Evolutionary conservation across 306 rosid genomes (phyloP).

Genomic region (Rosa chinensis): DNA sequence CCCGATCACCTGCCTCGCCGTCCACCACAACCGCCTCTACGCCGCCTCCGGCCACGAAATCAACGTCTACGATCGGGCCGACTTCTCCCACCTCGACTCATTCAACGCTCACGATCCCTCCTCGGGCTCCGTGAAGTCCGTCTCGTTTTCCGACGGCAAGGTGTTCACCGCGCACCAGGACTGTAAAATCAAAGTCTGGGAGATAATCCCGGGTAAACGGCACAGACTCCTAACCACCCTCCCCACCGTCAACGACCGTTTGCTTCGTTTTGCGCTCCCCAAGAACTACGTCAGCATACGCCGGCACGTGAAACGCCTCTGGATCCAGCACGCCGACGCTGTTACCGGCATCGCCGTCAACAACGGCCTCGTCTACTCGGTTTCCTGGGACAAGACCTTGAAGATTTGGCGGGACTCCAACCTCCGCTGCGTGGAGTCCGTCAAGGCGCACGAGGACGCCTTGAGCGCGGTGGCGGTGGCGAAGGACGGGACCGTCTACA

Average conservation of each 20-base stretch:
- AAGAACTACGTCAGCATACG: conserved; percentile 67
- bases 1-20: conserved; percentile 67
- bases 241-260: conserved; percentile 72
- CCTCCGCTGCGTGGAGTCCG: conserved; percentile 68
- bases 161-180: conserved; percentile 82
- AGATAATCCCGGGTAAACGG: conserved; percentile 6
- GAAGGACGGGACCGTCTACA: conserved; percentile 66
- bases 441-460: conserved; percentile 87
- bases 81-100: conserved; percentile 30
- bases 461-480: conserved; percentile 79
- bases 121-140: conserved; percentile 70
- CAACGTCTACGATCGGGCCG: conserved; percentile 60
- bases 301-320: conserved; percentile 67
- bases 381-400: conserved; percentile 84
- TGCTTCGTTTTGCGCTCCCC: conserved; percentile 65
- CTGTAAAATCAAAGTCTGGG: conserved; percentile 78
- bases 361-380: conserved; percentile 64
- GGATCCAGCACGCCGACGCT: conserved; percentile 92
- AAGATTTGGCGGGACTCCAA: conserved; percentile 73
- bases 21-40: conserved; percentile 55
- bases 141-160: conserved; percentile 40
- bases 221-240: conserved; percentile 48
- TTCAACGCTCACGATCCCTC: conserved; percentile 43
- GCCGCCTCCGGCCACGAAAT: conserved; percentile 60
- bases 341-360: conserved; percentile 62